phyloP scores from a whole-genome alignment of 768 basidiomycete genomes.

The Termitomyces heimii region DNA sequence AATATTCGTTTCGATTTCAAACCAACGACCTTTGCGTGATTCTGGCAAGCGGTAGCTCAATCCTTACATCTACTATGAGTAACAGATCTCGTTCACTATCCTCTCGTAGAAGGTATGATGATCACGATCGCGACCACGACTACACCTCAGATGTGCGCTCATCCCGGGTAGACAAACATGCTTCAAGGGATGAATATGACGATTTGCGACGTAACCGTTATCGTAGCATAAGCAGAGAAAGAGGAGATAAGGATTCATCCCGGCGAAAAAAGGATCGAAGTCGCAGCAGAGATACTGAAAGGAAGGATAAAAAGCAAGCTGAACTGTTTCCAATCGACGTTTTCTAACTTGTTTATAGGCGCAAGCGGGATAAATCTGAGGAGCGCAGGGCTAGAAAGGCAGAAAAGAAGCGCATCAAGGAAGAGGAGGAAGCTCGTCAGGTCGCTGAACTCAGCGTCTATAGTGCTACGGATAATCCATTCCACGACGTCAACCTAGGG shows the following conservation, averaged over 20 bases:
- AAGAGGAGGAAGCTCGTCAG: slow-evolving; percentile 87
- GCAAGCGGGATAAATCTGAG: slow-evolving; percentile 83
- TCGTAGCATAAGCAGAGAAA: slow-evolving; percentile 22
- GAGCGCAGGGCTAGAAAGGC: slow-evolving; percentile 81
- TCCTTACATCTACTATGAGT: slow-evolving; percentile 27
- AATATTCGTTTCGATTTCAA: slow-evolving; percentile 1
- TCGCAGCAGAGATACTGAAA: slow-evolving; percentile 31
- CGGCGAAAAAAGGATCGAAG: slow-evolving; percentile 28
- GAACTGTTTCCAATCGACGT: background rate
- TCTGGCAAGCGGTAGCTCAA: background rate
- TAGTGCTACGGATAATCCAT: slow-evolving; percentile 95
- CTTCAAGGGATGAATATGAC: slow-evolving; percentile 25
- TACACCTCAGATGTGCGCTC: slow-evolving; percentile 28
- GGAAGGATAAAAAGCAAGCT: slow-evolving; percentile 42
- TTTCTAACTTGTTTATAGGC: slow-evolving; percentile 33
- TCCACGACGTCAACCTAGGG: slow-evolving; percentile 94
- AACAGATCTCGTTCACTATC: slow-evolving; percentile 49
- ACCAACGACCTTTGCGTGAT: background rate
- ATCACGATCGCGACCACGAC: slow-evolving; percentile 24
- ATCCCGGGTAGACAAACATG: slow-evolving; percentile 25
- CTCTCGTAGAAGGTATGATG: slow-evolving; percentile 34
- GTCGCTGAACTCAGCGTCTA: slow-evolving; percentile 95
- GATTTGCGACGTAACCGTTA: slow-evolving; percentile 22
- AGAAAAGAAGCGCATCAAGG: slow-evolving; percentile 77
- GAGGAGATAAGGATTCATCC: slow-evolving; percentile 16